Evolutionary conservation across 2,329 filamentous ascomycete species (phyloP).

Genomic region (Calonectria ilicicola): DNA sequence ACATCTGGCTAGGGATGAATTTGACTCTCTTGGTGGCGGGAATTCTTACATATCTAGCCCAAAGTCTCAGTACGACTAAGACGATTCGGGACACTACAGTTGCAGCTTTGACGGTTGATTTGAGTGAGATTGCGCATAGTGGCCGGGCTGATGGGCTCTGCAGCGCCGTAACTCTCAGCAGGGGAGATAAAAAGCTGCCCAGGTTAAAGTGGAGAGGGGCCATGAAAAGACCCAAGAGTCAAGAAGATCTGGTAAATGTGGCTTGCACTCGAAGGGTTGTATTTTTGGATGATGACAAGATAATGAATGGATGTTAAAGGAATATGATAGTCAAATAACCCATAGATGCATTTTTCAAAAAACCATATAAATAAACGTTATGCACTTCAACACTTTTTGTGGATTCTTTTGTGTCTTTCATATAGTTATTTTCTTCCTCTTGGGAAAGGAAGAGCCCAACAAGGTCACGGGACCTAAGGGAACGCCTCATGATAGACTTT

Average conservation of each 20-base stretch:
- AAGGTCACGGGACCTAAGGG: no score
- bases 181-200: neutral
- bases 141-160: neutral
- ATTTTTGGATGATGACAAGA: neutral
- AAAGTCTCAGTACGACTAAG: neutral
- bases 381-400: no score
- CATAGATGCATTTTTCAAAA: no score
- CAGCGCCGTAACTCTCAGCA: neutral
- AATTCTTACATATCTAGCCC: neutral
- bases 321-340: no score
- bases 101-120: neutral
- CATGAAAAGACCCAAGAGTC: neutral
- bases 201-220: neutral
- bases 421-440: no score
- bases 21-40: neutral
- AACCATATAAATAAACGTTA: no score
- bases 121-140: neutral
- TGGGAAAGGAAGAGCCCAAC: no score
- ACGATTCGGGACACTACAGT: neutral
- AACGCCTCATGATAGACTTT: no score
- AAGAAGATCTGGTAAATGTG: neutral
- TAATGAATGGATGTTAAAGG: neutral
- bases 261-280: neutral
- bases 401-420: no score
- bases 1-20: slow-evolving; percentile 4